Evolutionary conservation across 1,139 yeast genomes (phyloP), one percentile per base, ranked within the genome.

Genomic region (Groenewaldozyma auringiensis): DNA sequence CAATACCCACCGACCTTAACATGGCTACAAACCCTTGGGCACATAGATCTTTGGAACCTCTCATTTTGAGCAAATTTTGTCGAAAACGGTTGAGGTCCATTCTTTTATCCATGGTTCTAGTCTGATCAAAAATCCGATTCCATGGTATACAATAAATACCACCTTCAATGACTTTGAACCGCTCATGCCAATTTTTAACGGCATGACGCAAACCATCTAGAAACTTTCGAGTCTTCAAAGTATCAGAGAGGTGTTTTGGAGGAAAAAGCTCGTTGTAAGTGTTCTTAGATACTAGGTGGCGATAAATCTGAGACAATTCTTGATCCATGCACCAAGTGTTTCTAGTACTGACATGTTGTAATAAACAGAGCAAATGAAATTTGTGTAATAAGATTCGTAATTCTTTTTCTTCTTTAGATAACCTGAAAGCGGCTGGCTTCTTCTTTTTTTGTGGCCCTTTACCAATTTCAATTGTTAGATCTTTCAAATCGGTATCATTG

Each of bases 1-100:
- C 75, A 25, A 92, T 68, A 1, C 85, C 87, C 13, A 83, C 66
- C 1, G 89, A 72, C 49, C 97, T 66, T 41, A 88, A 63, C 2
- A 89, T 59, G 0, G 86, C 78, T 8, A 87, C 88, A 65, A 87
- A 88, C 0, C 95, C 96, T 58, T 87, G 96, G 0, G 94, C 88
- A 0, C 84, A 85, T 4, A 86, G 50, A 58, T 92, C 97, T 36
- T 86, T 66, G 1, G 87, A 78, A 0, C 98, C 98, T 21, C 34
- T 45, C 21, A 56, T 53, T 21, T 47, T 36, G 21, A 51, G 46
- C 13, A 65, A 46, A 14, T 50, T 42, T 3, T 50, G 48, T 17
- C 54, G 40, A 43, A 62, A 63, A 41, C 53, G 52, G 1, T 44
- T 50, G 21, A 44, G 45, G n/a, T 49, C 47, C 44, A 56, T 44